phyloP scores from a whole-genome alignment of 73 alveolate species.

The Diophrys appendiculata region DNA sequence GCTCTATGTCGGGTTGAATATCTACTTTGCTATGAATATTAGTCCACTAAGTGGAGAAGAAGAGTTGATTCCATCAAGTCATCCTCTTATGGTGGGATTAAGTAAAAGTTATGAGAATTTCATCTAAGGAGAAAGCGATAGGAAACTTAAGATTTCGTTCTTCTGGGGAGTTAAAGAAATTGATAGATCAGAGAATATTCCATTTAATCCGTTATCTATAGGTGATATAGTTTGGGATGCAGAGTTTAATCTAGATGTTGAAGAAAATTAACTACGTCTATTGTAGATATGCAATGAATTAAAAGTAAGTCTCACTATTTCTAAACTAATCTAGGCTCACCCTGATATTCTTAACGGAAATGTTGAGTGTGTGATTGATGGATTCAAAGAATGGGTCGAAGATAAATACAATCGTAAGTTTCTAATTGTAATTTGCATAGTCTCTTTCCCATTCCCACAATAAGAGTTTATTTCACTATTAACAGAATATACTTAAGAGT shows the following conservation, averaged over 20 bases:
- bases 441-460: not conserved
- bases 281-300: not conserved
- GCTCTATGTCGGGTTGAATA: not conserved
- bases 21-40: not conserved
- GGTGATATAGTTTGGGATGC: conserved; percentile 2
- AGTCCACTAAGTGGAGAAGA: conserved; percentile 3
- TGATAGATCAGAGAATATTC: not conserved
- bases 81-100: not conserved
- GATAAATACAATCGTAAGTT: not conserved
- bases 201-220: not conserved
- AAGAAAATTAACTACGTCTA: not conserved
- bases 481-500: not conserved
- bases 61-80: conserved; percentile 2
- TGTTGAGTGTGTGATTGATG: conserved; percentile 6
- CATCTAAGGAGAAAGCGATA: conserved; percentile 9
- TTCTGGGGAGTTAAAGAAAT: conserved; percentile 14
- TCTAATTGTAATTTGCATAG: not conserved
- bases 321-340: not conserved
- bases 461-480: not conserved
- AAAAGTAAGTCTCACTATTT: not conserved
- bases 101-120: not conserved
- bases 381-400: not conserved
- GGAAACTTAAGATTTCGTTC: not conserved
- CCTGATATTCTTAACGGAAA: not conserved
- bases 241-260: not conserved